Conservation (phyloP, 2,329 filamentous ascomycete species). For the Cytospora paraplurivora region DNA sequence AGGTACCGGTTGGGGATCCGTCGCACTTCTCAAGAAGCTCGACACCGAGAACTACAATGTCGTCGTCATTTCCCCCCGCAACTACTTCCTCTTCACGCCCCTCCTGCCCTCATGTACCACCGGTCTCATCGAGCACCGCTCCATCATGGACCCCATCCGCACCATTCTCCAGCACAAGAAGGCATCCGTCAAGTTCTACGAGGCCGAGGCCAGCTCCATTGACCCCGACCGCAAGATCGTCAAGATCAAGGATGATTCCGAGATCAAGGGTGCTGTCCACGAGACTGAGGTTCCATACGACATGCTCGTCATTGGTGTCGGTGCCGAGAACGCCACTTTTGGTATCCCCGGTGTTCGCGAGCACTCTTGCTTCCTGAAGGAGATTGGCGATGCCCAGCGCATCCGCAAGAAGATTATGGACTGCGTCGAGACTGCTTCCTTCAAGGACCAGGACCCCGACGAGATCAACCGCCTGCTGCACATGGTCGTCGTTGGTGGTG, state of each 20-base stretch:
- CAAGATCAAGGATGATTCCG: slow-evolving; percentile 87
- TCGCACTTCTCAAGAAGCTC: slow-evolving; percentile 96
- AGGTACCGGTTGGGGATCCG: slow-evolving; percentile 96
- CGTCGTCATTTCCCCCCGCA: slow-evolving; percentile 93
- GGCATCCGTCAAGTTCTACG: slow-evolving; percentile 92
- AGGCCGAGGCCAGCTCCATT: slow-evolving; percentile 94
- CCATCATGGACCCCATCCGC: slow-evolving; percentile 98
- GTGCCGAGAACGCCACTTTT: slow-evolving; percentile 97
- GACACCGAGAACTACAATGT: slow-evolving; percentile 99
- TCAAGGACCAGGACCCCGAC: slow-evolving; percentile 89
- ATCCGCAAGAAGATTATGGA: slow-evolving; percentile 99
- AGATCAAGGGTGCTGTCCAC: slow-evolving; percentile 80
- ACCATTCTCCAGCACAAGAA: slow-evolving; percentile 96
- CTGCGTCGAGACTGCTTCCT: slow-evolving; percentile 96
- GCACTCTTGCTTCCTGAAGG: slow-evolving; percentile 97
- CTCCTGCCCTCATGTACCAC: slow-evolving; percentile 97
- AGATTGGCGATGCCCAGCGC: slow-evolving; percentile 91
- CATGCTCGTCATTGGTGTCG: slow-evolving; percentile 96
- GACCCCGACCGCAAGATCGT: slow-evolving; percentile 89
- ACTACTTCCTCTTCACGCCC: slow-evolving; percentile 99
- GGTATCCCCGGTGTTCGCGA: slow-evolving; percentile 95
- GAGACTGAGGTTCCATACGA: slow-evolving; percentile 94
- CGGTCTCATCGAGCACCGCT: slow-evolving; percentile 96
- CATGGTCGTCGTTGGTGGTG: slow-evolving; percentile 95
- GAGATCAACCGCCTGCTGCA: slow-evolving; percentile 94